Evolutionary conservation across 176 grass and related monocot species (phyloP), one percentile per base, ranked within the genome.

Genomic region (Hordeum marinum): DNA sequence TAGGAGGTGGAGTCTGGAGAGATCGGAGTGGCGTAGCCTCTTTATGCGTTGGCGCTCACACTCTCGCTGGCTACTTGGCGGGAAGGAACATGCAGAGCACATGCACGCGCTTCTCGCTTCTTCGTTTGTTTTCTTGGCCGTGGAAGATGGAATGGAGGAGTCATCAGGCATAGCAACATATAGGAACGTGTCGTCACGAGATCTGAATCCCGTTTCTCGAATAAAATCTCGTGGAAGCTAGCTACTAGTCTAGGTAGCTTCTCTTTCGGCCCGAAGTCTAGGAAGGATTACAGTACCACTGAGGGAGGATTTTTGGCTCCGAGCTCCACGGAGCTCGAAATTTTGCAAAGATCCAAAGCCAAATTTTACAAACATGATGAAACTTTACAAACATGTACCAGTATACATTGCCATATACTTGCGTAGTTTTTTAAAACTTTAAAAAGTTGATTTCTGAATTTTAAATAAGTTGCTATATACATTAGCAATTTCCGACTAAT

Each of bases 171-270:
- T 0, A 29, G 29, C 29, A 52, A 40, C 90, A 85, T 82, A 69
- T 78, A 54, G 75, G 78, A 85, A 85, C 90, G 88, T 88, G 86
- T 78, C 85, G 55, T 37, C 45, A 55, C 37, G 24, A 80, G 84
- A 75, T 80, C 65, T 84, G 43, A 68, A 69, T 78, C 74, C 72
- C 25, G 0, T 75, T 54, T 21, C 72, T 34, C 2, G 72, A 75
- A 75, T 75, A 75, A 75, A 54, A 75, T 75, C 26, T 34, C 9
- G 26, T 31, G 26, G 66, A 69, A 69, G 9, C 32, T 69, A 39
- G 66, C 8, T 20, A 57, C 8, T 20, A 57, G 7, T 8, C 18
- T 57, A 57, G 18, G 52, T 52, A 52, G 48, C 48, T 52, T 52
- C 29, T 29, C 29, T 29, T 29, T 29, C 29, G 29, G 29, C 29